Conservation (phyloP, 31 red algal genomes). For the Odonthalia washingtoniensis region DNA sequence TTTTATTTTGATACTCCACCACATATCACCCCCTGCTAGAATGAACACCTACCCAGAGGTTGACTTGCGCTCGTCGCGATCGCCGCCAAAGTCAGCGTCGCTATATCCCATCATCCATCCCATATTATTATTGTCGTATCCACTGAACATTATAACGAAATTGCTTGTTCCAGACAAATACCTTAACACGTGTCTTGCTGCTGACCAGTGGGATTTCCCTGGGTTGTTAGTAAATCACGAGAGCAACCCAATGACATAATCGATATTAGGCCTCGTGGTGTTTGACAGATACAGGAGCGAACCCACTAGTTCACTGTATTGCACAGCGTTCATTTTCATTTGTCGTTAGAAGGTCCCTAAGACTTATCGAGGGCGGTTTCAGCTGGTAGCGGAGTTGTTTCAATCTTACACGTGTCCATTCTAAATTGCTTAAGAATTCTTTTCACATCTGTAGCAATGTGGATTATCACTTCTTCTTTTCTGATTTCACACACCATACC, state of each 20-base stretch:
- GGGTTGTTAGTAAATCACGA: slow-evolving; percentile 18
- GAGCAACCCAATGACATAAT: slow-evolving; percentile 4
- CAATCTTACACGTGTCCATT: slow-evolving; percentile 8
- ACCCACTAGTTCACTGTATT: slow-evolving; percentile 39
- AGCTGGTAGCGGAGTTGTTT: neutral
- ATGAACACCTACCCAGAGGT: neutral
- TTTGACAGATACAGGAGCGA: slow-evolving; percentile 27
- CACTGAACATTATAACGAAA: neutral
- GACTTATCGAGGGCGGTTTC: slow-evolving; percentile 1
- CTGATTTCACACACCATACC: slow-evolving; percentile 15
- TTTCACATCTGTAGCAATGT: neutral
- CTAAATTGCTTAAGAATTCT: slow-evolving; percentile 5
- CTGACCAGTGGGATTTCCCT: neutral
- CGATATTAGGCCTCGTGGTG: slow-evolving; percentile 25
- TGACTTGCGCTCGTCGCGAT: neutral
- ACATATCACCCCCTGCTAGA: neutral
- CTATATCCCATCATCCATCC: neutral
- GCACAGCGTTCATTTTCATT: slow-evolving; percentile 1
- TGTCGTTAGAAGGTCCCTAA: neutral
- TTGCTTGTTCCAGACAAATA: neutral
- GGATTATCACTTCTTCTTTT: neutral
- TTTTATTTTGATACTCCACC: neutral
- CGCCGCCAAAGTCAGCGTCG: too few species aligned
- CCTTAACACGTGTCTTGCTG: neutral
- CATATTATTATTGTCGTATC: neutral